Percentiles rank a stretch among this genome's conserved stretches.
Evolutionary conservation across 2,329 filamentous ascomycete genomes (phyloP).

Genomic region (Akanthomyces muscarius): DNA sequence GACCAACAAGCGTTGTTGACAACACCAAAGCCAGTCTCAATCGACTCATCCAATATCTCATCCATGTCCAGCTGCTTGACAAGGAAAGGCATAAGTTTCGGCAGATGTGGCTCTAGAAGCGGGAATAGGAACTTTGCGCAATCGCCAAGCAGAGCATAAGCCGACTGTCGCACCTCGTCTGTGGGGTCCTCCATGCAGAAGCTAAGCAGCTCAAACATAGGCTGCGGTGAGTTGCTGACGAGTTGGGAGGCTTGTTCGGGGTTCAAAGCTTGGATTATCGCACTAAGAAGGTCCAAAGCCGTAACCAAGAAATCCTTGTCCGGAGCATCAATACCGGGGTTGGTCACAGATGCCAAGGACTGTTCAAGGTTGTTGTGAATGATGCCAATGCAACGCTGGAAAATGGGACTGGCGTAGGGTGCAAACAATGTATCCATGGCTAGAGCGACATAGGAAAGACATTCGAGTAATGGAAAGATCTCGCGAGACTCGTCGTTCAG

Average conservation of each 20-base stretch:
- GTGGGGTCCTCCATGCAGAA: slow-evolving; percentile 90
- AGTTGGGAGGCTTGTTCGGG: slow-evolving; percentile 69
- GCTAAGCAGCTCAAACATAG: slow-evolving; percentile 84
- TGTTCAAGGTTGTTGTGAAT: slow-evolving; percentile 90
- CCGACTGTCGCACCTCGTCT: slow-evolving; percentile 93
- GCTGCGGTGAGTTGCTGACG: slow-evolving; percentile 69
- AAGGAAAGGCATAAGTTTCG: slow-evolving; percentile 72
- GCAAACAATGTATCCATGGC: slow-evolving; percentile 79
- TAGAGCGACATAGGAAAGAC: slow-evolving; percentile 87
- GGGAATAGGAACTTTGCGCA: slow-evolving; percentile 89
- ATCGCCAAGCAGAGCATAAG: slow-evolving; percentile 90
- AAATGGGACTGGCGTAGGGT: slow-evolving; percentile 82
- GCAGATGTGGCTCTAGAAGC: slow-evolving; percentile 70
- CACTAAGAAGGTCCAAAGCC: slow-evolving; percentile 86
- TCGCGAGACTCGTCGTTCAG: slow-evolving; percentile 87
- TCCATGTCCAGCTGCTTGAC: slow-evolving; percentile 84
- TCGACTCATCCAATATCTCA: slow-evolving; percentile 69
- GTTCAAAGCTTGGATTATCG: slow-evolving; percentile 86
- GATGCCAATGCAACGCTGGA: slow-evolving; percentile 81
- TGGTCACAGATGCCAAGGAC: slow-evolving; percentile 64
- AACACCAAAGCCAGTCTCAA: slow-evolving; percentile 82
- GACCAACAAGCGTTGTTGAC: slow-evolving; percentile 99
- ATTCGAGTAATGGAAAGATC: slow-evolving; percentile 92
- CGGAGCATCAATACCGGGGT: slow-evolving; percentile 67
- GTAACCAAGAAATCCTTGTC: slow-evolving; percentile 98